Conservation (phyloP, 768 basidiomycete species). For the Lenzites betulinus region DNA sequence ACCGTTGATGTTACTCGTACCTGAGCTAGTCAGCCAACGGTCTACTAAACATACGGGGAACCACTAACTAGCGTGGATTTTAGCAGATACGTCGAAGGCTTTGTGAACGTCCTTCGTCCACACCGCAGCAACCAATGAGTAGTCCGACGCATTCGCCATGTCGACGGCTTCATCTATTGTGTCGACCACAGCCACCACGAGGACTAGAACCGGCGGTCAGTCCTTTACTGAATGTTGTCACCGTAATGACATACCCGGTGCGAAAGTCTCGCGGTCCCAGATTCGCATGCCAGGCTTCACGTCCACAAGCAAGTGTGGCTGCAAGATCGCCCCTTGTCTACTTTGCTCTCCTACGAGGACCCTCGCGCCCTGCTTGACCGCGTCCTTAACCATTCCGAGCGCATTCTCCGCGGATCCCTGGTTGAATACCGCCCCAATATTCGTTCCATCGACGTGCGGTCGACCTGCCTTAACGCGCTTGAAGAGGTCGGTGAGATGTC, state of each 20-base stretch:
- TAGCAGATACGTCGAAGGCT: constrained; percentile 48
- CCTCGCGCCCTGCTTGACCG: constrained; percentile 45
- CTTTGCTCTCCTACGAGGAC: constrained; percentile 47
- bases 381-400: constrained; percentile 45
- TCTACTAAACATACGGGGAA: not conserved
- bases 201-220: constrained; percentile 32
- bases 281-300: constrained; percentile 51
- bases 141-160: constrained; percentile 55
- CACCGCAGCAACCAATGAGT: constrained; percentile 50
- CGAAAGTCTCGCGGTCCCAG: constrained; percentile 65
- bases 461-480: constrained; percentile 44
- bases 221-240: not conserved
- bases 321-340: constrained; percentile 44
- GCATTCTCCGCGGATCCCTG: constrained; percentile 49
- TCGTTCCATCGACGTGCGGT: constrained; percentile 29
- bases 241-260: constrained; percentile 44
- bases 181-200: constrained; percentile 47
- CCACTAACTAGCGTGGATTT: constrained; percentile 47
- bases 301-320: constrained; percentile 51
- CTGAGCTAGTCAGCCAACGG: constrained; percentile 33
- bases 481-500: constrained; percentile 36
- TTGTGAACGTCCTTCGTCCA: constrained; percentile 51
- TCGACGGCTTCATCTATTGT: constrained; percentile 57
- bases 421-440: constrained; percentile 45
- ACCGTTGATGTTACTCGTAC: constrained; percentile 58